Conservation (phyloP, 2,329 filamentous ascomycete species). For the Trichocomaceae sp. region DNA sequence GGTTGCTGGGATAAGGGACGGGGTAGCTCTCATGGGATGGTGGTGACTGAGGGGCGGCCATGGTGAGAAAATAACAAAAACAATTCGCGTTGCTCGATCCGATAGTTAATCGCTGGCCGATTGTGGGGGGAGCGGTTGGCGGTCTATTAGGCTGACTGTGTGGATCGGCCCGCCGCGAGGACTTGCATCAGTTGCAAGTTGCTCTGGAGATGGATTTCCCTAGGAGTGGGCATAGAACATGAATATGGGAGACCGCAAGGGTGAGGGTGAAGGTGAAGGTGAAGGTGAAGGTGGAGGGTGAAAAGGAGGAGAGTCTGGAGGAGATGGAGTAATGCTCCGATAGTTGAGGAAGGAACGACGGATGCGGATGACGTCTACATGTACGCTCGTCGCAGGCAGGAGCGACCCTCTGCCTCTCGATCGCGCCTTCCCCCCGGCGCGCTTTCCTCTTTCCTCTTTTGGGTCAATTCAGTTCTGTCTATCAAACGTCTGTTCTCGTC, state of each 20-base stretch:
- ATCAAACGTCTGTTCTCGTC: too few relatives aligned
- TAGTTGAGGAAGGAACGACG: conserved; percentile 11
- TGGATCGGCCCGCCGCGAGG: not conserved
- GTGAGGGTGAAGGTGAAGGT: not conserved
- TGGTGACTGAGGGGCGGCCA: conserved; percentile 29
- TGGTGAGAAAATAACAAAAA: conserved; percentile 1
- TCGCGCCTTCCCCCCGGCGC: not conserved
- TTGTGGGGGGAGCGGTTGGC: conserved; percentile 5
- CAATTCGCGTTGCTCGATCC: not conserved
- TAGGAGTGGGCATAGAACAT: not conserved
- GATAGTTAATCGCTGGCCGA: not conserved
- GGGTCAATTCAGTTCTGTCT: too few relatives aligned
- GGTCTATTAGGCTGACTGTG: conserved; percentile 1
- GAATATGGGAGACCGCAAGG: not conserved
- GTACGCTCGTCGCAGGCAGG: conserved; percentile 20
- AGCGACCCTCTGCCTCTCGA: not conserved
- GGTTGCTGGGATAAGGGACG: conserved; percentile 25
- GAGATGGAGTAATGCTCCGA: not conserved
- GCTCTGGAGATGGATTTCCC: not conserved
- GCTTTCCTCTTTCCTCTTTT: not conserved
- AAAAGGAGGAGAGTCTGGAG: not conserved
- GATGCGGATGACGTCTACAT: conserved; percentile 30
- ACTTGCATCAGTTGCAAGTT: not conserved
- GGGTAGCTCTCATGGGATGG: conserved; percentile 35
- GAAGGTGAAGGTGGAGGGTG: not conserved